These are phyloP conservation scores for Naumovozyma baii DNA, from an alignment of 805 yeast genomes.

Conservation along the genomic window DNA sequence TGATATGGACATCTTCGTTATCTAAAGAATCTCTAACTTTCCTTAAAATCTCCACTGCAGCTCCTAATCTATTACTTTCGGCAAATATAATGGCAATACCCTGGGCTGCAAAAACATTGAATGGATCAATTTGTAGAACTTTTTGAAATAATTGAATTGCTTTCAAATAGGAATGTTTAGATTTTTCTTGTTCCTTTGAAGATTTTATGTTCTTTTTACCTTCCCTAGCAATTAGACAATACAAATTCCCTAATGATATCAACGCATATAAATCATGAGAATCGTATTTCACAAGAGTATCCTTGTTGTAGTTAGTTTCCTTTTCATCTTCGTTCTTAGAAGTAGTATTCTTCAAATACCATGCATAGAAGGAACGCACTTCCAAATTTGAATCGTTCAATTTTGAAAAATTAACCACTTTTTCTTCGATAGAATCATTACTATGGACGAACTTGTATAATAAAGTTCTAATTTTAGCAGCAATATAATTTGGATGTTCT, in stretches of 20 bases:
- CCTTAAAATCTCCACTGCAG: conserved; percentile 78
- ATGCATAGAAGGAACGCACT: conserved; percentile 83
- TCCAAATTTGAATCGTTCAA: conserved; percentile 58
- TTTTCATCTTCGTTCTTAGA: conserved; percentile 37
- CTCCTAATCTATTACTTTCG: conserved; percentile 62
- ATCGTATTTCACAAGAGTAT: conserved; percentile 70
- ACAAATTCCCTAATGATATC: conserved; percentile 81
- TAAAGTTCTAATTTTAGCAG: conserved; percentile 65
- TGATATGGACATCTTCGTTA: conserved; percentile 73
- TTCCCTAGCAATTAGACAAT: conserved; percentile 74
- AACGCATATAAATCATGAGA: conserved; percentile 87
- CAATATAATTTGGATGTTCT: conserved; percentile 57
- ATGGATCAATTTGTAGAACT: conserved; percentile 73
- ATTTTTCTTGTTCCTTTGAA: conserved; percentile 36
- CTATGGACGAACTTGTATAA: conserved; percentile 49
- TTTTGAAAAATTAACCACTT: conserved; percentile 32
- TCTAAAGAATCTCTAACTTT: conserved; percentile 83
- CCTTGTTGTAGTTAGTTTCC: conserved; percentile 75
- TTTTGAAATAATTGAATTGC: conserved; percentile 91
- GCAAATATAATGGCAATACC: conserved; percentile 92
- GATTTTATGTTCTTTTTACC: conserved; percentile 35
- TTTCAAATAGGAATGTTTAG: conserved; percentile 68
- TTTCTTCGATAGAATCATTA: conserved; percentile 14
- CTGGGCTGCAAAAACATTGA: conserved; percentile 92
- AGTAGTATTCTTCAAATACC: conserved; percentile 58